These are phyloP conservation scores for apple (Malus domestica) DNA, from an alignment of 306 rosid species.

Conservation along the genomic window ASM211411v1 NC_041801.1:22920501-22921000, in stretches of 20 bases:
- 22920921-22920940: neutral
- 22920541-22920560: slow-evolving; percentile 10
- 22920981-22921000: neutral
- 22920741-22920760: neutral
- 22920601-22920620: slow-evolving; percentile 84
- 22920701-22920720: slow-evolving; percentile 43
- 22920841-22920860: neutral
- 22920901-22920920: neutral
- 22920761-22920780: neutral
- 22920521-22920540: neutral
- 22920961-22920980: neutral
- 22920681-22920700: slow-evolving; percentile 73
- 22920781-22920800: neutral
- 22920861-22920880: neutral
- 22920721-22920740: neutral
- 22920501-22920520: neutral
- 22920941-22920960: neutral
- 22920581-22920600: slow-evolving; percentile 65
- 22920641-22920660: slow-evolving; percentile 71
- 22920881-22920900: neutral
- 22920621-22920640: slow-evolving; percentile 90
- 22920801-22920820: neutral
- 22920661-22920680: slow-evolving; percentile 67
- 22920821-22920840: neutral
- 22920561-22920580: slow-evolving; percentile 4